Base-by-base conservation (phyloP, 2,329 filamentous ascomycete species). In the Coniochaeta sp. region DNA sequence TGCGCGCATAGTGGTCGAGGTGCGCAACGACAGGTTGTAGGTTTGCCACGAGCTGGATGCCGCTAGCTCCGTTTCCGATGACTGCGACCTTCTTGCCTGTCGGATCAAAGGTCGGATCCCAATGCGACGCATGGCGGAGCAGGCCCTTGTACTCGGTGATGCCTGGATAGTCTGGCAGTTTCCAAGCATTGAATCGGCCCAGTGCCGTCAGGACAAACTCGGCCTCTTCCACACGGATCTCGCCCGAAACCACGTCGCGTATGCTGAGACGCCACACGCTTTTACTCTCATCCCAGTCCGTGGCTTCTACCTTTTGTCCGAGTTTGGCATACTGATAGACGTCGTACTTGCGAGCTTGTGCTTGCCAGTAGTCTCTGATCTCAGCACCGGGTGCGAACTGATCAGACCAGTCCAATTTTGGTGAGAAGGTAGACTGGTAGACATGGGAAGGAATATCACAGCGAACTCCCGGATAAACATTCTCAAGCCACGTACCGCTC, bases 381-480 rank as follows among this genome's bases (percentile, higher is more conserved):
- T 91, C 89, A 4, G 74, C 69, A 0, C 88, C 88, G 40, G 83
- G 82, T 0, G 88, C 82, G 66, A 89, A 91, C 62, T 86, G 79
- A 65, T 89, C 85, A 0, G 79, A 80, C 89, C 89, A 91, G 64
- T 89, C 78, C 0, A 80, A 82, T 60, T 90, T 90, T 0, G 87
- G 86, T 7, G 79, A 77, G 69, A 89, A 90, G 0, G 84, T 85
- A 8, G 82, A 82, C 67, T 90, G 87, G 66, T 91, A 91, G 22
- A 87, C 85, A 68, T 89, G 85, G 0, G 86, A 82, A 0, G 88
- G 86, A 16, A 90, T 83, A 68, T 90, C 87, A 65, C 88, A 90
- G 47, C 85, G 76, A 0, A 88, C 84, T 1, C 86, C 87, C 0
- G 86, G 86, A 63, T 89, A 89, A 4, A 76, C 68, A 59, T 83